phyloP scores from a whole-genome alignment of 371 early-diverging fungal genomes.

The Mortierella sp. region DNA sequence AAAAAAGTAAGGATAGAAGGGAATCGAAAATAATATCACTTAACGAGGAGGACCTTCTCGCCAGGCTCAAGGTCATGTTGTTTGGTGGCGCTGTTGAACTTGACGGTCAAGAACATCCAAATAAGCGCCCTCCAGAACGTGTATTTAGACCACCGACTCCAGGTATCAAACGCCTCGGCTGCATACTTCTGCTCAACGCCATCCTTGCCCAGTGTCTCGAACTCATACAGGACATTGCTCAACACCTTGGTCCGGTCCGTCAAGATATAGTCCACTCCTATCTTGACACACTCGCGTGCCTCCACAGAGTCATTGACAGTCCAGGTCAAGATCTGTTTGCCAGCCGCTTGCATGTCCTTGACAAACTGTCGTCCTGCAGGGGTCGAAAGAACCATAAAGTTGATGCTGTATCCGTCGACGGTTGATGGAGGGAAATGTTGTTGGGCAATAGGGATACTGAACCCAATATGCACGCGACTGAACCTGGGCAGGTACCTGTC shows the following conservation, averaged over 20 bases:
- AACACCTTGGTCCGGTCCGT: constrained; percentile 65
- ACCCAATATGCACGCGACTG: constrained; percentile 70
- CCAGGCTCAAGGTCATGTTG: constrained; percentile 24
- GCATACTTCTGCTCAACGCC: constrained; percentile 38
- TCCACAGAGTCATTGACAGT: constrained; percentile 70
- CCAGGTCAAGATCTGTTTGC: constrained; percentile 71
- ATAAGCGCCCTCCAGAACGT: constrained; percentile 45
- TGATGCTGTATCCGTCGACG: constrained; percentile 69
- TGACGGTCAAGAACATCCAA: constrained; percentile 36
- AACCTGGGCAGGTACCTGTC: constrained; percentile 62
- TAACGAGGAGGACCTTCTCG: constrained; percentile 14
- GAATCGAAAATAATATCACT: constrained; percentile 3
- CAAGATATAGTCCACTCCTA: constrained; percentile 70
- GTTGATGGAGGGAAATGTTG: constrained; percentile 62
- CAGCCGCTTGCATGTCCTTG: constrained; percentile 63
- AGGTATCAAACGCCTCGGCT: constrained; percentile 44
- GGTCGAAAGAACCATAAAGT: constrained; percentile 64
- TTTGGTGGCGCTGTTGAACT: constrained; percentile 42
- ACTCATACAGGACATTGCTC: constrained; percentile 38
- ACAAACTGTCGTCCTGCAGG: constrained; percentile 67
- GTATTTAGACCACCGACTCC: constrained; percentile 47
- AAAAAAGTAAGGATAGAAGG: neutral
- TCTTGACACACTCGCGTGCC: constrained; percentile 64
- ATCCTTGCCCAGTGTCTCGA: constrained; percentile 57
- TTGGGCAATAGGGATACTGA: constrained; percentile 66